Base-by-base conservation (phyloP, 2,329 filamentous ascomycete species). In the Aspergillus ruber region DNA sequence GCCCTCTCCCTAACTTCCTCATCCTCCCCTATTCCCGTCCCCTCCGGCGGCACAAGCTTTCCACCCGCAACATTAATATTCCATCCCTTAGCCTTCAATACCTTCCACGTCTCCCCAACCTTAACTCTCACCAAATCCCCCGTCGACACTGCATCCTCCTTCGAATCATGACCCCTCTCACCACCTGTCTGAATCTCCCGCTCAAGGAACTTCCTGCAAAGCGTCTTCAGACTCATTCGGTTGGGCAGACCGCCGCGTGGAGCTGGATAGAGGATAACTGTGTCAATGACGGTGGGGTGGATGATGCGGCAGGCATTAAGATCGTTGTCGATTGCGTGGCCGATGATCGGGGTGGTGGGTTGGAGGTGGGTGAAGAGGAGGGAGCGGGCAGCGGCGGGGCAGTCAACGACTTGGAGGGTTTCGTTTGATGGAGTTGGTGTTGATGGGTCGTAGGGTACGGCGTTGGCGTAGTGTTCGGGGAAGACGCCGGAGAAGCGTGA, bases 251-350 rank as follows among this genome's bases (percentile, higher is more conserved):
- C 89, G 1, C 90, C 89, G 13, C 74, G 74, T 12, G 76, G 81
- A 61, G 95, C 89, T 0, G 90, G 90, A 64, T 82, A 98, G 0
- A 96, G 77, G 0, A 96, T 70, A 0, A 89, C 82, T 0, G 90
- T 96, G 66, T 97, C 91, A 59, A 96, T 80, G 46, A 96, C 76
- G 0, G 80, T 86, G 0, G 86, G 87, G 59, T 97, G 93, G 40
- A 95, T 83, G 44, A 97, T 79, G 32, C 91, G 85, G 36, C 85
- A 77, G 2, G 85, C 81, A 63, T 95, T 96, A 47, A 98, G 79
- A 60, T 98, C 93, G 63, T 98, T 98, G 61, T 98, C 93, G 7
- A 97, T 81, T 0, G 89, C 90, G 65, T 98, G 93, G 0, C 93
- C 93, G 42, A 98, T 87, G 1, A 98, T 71, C 0, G 90, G 87